Evolutionary conservation across 805 yeast species (phyloP), one percentile per base, ranked within the genome.

Genomic region (Alloascoidea hylecoeti): DNA sequence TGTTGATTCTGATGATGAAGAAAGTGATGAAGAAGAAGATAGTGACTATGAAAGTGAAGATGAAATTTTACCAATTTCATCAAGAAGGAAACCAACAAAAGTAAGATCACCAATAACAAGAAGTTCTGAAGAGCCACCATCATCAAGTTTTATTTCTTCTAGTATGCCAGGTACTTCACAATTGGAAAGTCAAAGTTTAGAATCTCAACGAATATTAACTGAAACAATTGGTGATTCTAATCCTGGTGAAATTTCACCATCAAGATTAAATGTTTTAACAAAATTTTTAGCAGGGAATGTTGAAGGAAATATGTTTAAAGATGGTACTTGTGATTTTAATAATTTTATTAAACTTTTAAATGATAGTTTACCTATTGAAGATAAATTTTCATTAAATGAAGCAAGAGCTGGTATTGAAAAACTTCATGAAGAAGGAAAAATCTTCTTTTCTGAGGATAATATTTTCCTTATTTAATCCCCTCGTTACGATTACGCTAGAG

Each of bases 21-120:
- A 52, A 39, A 56, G 50, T 4, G 68, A 62, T 37, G 77, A 68
- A 41, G 74, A 70, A n/a, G 58, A 57, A 32, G 70, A 61, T 41
- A 58, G 59, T 5, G 55, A 51, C 3, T 59, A 53, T 3, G 76
- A 68, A 46, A 70, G 65, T 35, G 46, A 53, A 12, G 63, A 62
- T 18, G 71, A 62, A 30, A 72, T 79, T 0, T 80, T 79, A 50
- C 70, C 73, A 33, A 71, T 72, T 38, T 61, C 63, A 34, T 70
- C 69, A 44, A 57, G 64, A 4, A 61, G 60, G 32, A 53, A 64
- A 44, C 74, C 71, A 49, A 60, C 77, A 30, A 17, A 32, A 16
- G 13, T 17, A 4, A 37, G 15, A 9, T 34, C 36, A 12, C 34
- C 45, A 30, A 38, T 42, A 3, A 41, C 50, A 3, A 51, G 52